Conservation (phyloP, 371 early-diverging fungal genomes). For the Amoeboaphelidium protococcarum region DNA sequence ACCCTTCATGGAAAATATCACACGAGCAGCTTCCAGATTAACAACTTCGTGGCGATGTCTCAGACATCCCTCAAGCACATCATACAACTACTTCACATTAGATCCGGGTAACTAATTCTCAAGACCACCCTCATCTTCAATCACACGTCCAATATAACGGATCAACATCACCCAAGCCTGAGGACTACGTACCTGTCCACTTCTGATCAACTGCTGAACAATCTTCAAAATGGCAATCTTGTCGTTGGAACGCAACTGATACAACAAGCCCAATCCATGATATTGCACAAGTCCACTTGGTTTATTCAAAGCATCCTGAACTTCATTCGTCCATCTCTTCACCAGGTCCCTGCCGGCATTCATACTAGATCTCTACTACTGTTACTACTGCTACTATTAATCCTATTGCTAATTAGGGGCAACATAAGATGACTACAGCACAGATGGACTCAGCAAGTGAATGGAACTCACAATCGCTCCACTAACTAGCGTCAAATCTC, state of each 20-base stretch:
- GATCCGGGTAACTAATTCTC: slow-evolving; percentile 4
- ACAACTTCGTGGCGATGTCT: slow-evolving; percentile 90
- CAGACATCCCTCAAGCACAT: slow-evolving; percentile 62
- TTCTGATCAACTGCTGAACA: slow-evolving; percentile 35
- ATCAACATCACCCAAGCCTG: slow-evolving; percentile 76
- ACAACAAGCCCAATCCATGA: slow-evolving; percentile 83
- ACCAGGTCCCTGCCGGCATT: slow-evolving; percentile 48
- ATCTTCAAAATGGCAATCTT: slow-evolving; percentile 89
- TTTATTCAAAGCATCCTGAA: slow-evolving; percentile 53
- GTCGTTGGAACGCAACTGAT: slow-evolving; percentile 80
- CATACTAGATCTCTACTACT: too few relatives aligned
- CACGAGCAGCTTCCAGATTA: slow-evolving; percentile 86
- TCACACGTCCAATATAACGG: slow-evolving; percentile 70
- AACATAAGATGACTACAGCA: too few relatives aligned
- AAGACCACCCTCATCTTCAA: slow-evolving; percentile 42
- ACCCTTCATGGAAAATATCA: slow-evolving; percentile 64
- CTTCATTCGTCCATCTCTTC: slow-evolving; percentile 65
- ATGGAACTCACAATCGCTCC: slow-evolving; percentile 77
- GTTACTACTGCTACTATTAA: too few relatives aligned
- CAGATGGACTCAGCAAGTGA: slow-evolving; percentile 52
- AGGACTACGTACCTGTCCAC: slow-evolving; percentile 39
- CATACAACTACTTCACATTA: slow-evolving; percentile 39
- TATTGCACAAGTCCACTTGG: slow-evolving; percentile 70
- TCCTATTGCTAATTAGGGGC: too few relatives aligned
- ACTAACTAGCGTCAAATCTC: slow-evolving; percentile 58